Conservation (phyloP, 371 early-diverging fungal species). For the Sporodiniella umbellata region DNA sequence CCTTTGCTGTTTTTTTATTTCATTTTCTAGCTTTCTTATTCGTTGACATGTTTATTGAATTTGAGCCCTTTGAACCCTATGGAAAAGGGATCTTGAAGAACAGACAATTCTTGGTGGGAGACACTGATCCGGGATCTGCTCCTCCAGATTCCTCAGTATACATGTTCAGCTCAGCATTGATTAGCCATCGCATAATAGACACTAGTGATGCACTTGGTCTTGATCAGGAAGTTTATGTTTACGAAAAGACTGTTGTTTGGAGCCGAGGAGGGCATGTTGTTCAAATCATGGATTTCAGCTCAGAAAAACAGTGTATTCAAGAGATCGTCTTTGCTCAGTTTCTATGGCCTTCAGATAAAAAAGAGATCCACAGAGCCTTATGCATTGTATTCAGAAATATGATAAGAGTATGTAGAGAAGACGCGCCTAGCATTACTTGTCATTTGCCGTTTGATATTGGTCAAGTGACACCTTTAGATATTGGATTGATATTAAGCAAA, state of each 20-base stretch:
- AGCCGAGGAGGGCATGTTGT: constrained; percentile 35
- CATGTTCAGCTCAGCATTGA: constrained; percentile 4
- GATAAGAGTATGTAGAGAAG: constrained; percentile 11
- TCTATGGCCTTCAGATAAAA: constrained; percentile 2
- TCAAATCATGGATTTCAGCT: constrained; percentile 35
- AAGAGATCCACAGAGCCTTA: constrained; percentile 2
- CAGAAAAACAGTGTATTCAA: constrained; percentile 30
- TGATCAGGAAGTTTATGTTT: constrained; percentile 41
- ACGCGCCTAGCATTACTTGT: constrained; percentile 6
- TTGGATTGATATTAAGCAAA: constrained; percentile 11
- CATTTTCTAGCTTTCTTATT: too few relatives aligned
- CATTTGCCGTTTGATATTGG: constrained; percentile 19
- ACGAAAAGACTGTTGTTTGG: constrained; percentile 51
- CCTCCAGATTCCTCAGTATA: constrained; percentile 1
- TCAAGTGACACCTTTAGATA: constrained; percentile 13
- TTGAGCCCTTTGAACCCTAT: constrained; percentile 14
- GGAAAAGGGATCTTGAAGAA: constrained; percentile 9
- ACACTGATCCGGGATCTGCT: not conserved
- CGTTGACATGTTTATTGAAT: constrained; percentile 8
- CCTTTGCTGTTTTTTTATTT: too few relatives aligned
- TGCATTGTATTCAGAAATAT: constrained; percentile 16
- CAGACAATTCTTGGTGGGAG: constrained; percentile 2
- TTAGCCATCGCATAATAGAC: constrained; percentile 1
- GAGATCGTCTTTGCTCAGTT: constrained; percentile 53
- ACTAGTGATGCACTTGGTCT: not conserved